Evolutionary conservation across 768 basidiomycete genomes (phyloP).

Genomic region (Harrya chromipes): DNA sequence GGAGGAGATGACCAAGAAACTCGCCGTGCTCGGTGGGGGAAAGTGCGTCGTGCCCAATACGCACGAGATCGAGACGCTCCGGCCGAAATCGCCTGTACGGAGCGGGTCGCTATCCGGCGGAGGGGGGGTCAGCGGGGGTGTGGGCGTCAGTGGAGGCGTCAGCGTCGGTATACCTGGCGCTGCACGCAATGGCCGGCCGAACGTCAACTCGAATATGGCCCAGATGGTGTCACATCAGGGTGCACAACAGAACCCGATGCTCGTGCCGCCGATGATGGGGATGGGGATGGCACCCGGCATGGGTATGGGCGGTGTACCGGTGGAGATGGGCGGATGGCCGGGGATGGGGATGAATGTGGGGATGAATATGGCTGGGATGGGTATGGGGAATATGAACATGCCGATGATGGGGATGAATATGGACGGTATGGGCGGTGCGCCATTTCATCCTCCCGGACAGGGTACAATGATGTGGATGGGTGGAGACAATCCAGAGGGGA

Average conservation of each 20-base stretch:
- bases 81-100: slow-evolving; percentile 81
- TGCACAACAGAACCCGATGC: slow-evolving; percentile 24
- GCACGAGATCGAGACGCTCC: slow-evolving; percentile 75
- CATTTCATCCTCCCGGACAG: slow-evolving; percentile 23
- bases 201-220: neutral
- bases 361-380: slow-evolving; percentile 40
- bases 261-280: slow-evolving; percentile 42
- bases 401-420: slow-evolving; percentile 42
- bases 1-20: slow-evolving; percentile 58
- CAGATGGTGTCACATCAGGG: slow-evolving; percentile 7
- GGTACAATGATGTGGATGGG: slow-evolving; percentile 36
- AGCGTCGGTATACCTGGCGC: slow-evolving; percentile 10
- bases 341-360: slow-evolving; percentile 38
- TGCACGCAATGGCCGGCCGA: slow-evolving; percentile 14
- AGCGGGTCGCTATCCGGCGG: slow-evolving; percentile 28
- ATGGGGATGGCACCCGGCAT: slow-evolving; percentile 32
- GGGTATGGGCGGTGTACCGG: slow-evolving; percentile 35
- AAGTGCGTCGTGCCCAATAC: slow-evolving; percentile 69
- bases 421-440: slow-evolving; percentile 27
- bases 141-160: slow-evolving; percentile 24
- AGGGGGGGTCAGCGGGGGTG: slow-evolving; percentile 23
- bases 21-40: slow-evolving; percentile 44
- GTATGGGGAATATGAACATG: slow-evolving; percentile 38
- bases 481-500: slow-evolving; percentile 28
- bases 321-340: slow-evolving; percentile 34